phyloP scores from a whole-genome alignment of 2,329 filamentous ascomycete species.

The Fusarium poae region DNA sequence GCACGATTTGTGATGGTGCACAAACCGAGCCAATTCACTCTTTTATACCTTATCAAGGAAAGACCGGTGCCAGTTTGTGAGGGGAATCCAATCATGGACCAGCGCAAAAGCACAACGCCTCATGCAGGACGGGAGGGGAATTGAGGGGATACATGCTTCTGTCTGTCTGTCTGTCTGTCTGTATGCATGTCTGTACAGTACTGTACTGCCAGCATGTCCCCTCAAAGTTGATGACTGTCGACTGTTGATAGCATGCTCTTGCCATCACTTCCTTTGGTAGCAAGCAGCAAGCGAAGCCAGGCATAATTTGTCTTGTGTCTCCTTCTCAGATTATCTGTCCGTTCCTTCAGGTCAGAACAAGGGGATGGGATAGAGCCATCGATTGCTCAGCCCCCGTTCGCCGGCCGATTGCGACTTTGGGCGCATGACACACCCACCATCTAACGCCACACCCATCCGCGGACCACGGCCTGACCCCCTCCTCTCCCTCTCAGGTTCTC shows the following conservation, averaged over 20 bases:
- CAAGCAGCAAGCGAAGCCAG: neutral
- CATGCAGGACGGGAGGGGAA: conserved; percentile 41
- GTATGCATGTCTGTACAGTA: conserved; percentile 10
- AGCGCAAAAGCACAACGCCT: conserved; percentile 36
- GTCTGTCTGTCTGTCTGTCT: conserved; percentile 5
- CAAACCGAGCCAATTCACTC: conserved; percentile 29
- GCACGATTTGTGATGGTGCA: conserved; percentile 39
- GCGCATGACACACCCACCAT: conserved; percentile 31
- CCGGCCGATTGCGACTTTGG: conserved; percentile 43
- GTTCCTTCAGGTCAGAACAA: conserved; percentile 26
- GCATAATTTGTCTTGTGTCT: conserved; percentile 20
- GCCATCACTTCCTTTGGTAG: conserved; percentile 1
- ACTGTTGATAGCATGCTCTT: neutral
- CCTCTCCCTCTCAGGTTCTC: conserved; percentile 12
- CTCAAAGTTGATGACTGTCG: conserved; percentile 12
- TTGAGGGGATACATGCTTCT: conserved; percentile 32
- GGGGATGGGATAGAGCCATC: conserved; percentile 26
- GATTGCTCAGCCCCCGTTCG: conserved; percentile 43
- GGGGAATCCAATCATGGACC: conserved; percentile 36
- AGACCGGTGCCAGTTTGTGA: conserved; percentile 28
- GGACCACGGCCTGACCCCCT: conserved; percentile 24
- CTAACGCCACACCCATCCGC: conserved; percentile 22
- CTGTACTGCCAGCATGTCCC: conserved; percentile 2
- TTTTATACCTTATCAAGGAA: conserved; percentile 43
- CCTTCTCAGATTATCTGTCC: conserved; percentile 17